phyloP scores from a whole-genome alignment of 495 filamentous ascomycete genomes.

The Cudoniella acicularis region DNA sequence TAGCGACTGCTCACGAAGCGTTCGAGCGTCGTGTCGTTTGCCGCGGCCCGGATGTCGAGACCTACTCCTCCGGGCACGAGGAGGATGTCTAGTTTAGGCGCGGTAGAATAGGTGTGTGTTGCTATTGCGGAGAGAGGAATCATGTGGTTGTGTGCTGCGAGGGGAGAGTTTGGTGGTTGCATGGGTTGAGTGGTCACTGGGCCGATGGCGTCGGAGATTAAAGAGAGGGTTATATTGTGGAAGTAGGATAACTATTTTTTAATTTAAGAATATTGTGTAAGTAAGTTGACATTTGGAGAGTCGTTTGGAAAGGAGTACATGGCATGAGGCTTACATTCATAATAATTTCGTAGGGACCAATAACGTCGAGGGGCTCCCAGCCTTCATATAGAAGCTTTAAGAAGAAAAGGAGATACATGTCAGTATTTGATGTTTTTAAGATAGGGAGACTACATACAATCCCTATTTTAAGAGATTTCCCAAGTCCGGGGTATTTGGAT shows the following conservation, averaged over 20 bases:
- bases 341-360: slow-evolving; percentile 2
- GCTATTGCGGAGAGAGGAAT: background rate
- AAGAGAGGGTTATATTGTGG: background rate
- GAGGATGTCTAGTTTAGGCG: slow-evolving; percentile 1
- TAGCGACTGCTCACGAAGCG: slow-evolving; percentile 40
- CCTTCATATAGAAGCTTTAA: slow-evolving; percentile 2
- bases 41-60: background rate
- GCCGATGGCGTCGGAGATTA: background rate
- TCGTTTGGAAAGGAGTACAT: background rate
- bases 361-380: slow-evolving; percentile 2
- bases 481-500: background rate
- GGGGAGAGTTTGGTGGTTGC: background rate
- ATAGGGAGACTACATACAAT: background rate
- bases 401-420: background rate
- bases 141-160: background rate
- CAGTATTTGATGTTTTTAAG: background rate
- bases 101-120: slow-evolving; percentile 2
- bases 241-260: slow-evolving; percentile 1
- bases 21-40: background rate
- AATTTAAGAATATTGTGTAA: background rate
- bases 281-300: background rate
- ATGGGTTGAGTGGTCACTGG: background rate
- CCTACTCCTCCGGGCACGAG: slow-evolving; percentile 1
- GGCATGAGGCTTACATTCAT: background rate
- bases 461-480: background rate